A percentile compares a stretch with the other conserved stretches of the same genome.
Conservation (phyloP, 1,284 basidiomycete genomes). For the Meripilus lineatus region DNA sequence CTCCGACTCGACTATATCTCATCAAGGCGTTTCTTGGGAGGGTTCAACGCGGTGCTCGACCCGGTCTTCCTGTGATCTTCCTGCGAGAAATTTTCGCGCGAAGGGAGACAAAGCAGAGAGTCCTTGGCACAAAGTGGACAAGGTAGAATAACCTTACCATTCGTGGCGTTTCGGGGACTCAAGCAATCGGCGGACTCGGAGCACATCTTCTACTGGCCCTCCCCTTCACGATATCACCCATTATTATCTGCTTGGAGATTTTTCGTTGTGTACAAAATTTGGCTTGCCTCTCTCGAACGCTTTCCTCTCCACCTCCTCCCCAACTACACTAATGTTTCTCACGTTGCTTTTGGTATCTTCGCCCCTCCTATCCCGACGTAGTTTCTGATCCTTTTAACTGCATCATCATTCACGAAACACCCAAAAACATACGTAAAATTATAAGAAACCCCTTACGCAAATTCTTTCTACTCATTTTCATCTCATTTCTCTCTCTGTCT, state of each 20-base stretch:
- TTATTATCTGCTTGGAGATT: constrained; percentile 12
- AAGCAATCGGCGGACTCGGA: too few species aligned
- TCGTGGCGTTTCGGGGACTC: too few species aligned
- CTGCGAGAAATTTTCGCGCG: too few species aligned
- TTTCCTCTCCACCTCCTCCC: constrained; percentile 23
- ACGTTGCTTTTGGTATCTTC: constrained; percentile 32
- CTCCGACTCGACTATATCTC: constrained; percentile 15
- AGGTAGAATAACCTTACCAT: too few species aligned
- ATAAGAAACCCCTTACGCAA: constrained; percentile 30
- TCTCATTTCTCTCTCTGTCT: too few species aligned
- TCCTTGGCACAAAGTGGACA: too few species aligned
- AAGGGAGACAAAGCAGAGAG: too few species aligned
- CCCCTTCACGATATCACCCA: too few species aligned
- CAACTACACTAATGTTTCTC: constrained; percentile 27
- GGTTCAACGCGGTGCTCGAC: neutral
- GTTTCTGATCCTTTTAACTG: constrained; percentile 17
- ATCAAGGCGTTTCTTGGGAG: neutral
- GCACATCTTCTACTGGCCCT: too few species aligned
- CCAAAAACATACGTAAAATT: constrained; percentile 47
- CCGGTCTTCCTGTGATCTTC: neutral
- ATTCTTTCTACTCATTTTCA: too few species aligned
- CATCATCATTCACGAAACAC: constrained; percentile 22
- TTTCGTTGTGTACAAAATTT: constrained; percentile 26
- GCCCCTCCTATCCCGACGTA: constrained; percentile 19
- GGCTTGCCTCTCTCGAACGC: constrained; percentile 19